A percentile compares a stretch with the other conserved stretches of the same genome.
phyloP scores from a whole-genome alignment of 352 stramenopile genomes.

The Phytophthora sansomeana region DNA sequence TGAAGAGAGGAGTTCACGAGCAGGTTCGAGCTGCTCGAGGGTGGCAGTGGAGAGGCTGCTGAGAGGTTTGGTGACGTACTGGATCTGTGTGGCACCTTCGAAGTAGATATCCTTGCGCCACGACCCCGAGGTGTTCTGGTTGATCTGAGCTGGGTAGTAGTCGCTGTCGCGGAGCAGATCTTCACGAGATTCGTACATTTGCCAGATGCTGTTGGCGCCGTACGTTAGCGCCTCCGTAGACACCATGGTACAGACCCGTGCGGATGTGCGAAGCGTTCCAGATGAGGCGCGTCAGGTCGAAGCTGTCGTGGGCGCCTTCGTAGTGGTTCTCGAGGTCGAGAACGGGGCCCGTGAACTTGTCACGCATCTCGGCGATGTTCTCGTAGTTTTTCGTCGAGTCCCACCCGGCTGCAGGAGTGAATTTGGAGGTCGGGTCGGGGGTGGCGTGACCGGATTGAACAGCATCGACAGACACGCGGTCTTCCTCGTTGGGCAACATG shows the following conservation, averaged over 20 bases:
- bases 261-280: slow-evolving; percentile 32
- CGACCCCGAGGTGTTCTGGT: slow-evolving; percentile 24
- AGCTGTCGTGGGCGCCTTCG: slow-evolving; percentile 20
- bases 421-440: neutral
- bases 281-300: slow-evolving; percentile 7
- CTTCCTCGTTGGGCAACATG: slow-evolving; percentile 19
- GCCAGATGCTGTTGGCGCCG: slow-evolving; percentile 31
- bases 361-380: slow-evolving; percentile 28
- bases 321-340: slow-evolving; percentile 38
- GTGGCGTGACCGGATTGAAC: slow-evolving; percentile 27
- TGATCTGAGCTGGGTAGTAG: slow-evolving; percentile 14
- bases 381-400: slow-evolving; percentile 46
- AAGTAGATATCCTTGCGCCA: slow-evolving; percentile 26
- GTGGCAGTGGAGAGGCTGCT: neutral
- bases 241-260: slow-evolving; percentile 31
- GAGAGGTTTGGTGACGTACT: slow-evolving; percentile 30
- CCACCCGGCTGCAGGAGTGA: neutral
- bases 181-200: slow-evolving; percentile 22
- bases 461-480: slow-evolving; percentile 16
- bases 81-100: slow-evolving; percentile 19
- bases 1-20: slow-evolving; percentile 3
- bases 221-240: slow-evolving; percentile 28
- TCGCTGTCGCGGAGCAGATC: slow-evolving; percentile 23
- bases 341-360: slow-evolving; percentile 25
- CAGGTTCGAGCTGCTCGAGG: slow-evolving; percentile 17